Conservation (phyloP, 306 rosid genomes). For the Corylus avellana region DNA sequence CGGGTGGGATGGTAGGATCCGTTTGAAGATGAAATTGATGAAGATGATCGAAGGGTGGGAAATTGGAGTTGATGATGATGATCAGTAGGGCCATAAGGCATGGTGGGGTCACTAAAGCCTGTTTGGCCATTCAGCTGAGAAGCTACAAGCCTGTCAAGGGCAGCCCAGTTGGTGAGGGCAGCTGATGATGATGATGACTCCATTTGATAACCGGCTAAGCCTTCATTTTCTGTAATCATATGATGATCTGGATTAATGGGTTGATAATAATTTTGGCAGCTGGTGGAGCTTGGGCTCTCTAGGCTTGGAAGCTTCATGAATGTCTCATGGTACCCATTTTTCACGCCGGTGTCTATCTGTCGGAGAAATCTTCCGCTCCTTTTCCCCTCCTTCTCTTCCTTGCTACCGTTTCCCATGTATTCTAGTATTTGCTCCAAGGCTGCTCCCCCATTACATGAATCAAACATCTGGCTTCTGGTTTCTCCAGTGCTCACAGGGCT, state of each 20-base stretch:
- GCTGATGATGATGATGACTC: conserved; percentile 28
- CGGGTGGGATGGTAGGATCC: conserved; percentile 33
- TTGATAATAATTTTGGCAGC: conserved; percentile 47
- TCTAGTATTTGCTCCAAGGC: conserved; percentile 68
- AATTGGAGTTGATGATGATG: conserved; percentile 47
- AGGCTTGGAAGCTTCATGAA: conserved; percentile 72
- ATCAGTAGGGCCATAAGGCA: conserved; percentile 25
- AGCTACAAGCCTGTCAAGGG: conserved; percentile 81
- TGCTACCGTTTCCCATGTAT: conserved; percentile 63
- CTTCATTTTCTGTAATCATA: conserved; percentile 28
- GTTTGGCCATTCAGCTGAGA: conserved; percentile 75
- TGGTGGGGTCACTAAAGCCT: conserved; percentile 53
- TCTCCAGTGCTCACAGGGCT: conserved; percentile 47
- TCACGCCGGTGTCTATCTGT: conserved; percentile 23
- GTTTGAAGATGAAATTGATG: conserved; percentile 49
- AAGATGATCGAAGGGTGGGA: conserved; percentile 55
- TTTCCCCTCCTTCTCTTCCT: conserved; percentile 57
- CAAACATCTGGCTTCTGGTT: conserved; percentile 49
- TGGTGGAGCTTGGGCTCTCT: conserved; percentile 70
- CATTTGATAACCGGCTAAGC: conserved; percentile 29
- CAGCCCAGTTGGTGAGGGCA: conserved; percentile 67
- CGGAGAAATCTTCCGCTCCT: conserved; percentile 28
- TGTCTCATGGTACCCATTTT: conserved; percentile 35
- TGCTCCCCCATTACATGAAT: conserved; percentile 55
- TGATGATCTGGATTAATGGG: conserved; percentile 32